Evolutionary conservation across 2,329 filamentous ascomycete genomes (phyloP).

Genomic region (Leptographium flavum): DNA sequence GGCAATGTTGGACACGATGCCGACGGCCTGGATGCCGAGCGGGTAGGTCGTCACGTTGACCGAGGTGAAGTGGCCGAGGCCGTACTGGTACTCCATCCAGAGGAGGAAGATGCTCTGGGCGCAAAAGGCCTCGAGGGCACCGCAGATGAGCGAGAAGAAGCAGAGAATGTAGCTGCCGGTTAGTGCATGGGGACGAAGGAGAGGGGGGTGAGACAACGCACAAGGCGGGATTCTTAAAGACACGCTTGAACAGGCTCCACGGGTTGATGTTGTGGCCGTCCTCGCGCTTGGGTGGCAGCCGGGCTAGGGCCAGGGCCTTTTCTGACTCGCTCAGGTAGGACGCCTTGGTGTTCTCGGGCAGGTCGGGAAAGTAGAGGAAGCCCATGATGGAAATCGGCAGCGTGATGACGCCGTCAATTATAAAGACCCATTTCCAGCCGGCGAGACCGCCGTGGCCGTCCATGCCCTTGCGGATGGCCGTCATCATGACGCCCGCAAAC

Average conservation of each 20-base stretch:
- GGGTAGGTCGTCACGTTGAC: conserved; percentile 40
- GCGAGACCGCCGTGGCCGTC: conserved; percentile 31
- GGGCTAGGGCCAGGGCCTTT: conserved; percentile 20
- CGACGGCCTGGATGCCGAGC: conserved; percentile 38
- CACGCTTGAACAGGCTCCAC: not conserved
- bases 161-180: conserved; percentile 49
- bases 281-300: conserved; percentile 19
- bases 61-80: too few species aligned
- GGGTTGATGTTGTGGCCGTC: conserved; percentile 1
- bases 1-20: not conserved
- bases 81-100: conserved; percentile 29
- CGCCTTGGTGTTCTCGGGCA: conserved; percentile 31
- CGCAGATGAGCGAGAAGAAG: conserved; percentile 52
- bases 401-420: conserved; percentile 39
- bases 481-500: conserved; percentile 46
- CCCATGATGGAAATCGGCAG: conserved; percentile 40
- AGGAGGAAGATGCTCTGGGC: conserved; percentile 42
- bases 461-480: conserved; percentile 29
- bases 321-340: conserved; percentile 28
- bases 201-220: not conserved
- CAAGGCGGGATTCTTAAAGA: not conserved
- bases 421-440: conserved; percentile 40
- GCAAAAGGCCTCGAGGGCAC: conserved; percentile 57
- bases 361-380: conserved; percentile 36
- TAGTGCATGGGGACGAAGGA: too few species aligned